A percentile compares a stretch with the other conserved stretches of the same genome.
Evolutionary conservation across 306 rosid species (phyloP).

Genomic region (Malus asiatica): DNA sequence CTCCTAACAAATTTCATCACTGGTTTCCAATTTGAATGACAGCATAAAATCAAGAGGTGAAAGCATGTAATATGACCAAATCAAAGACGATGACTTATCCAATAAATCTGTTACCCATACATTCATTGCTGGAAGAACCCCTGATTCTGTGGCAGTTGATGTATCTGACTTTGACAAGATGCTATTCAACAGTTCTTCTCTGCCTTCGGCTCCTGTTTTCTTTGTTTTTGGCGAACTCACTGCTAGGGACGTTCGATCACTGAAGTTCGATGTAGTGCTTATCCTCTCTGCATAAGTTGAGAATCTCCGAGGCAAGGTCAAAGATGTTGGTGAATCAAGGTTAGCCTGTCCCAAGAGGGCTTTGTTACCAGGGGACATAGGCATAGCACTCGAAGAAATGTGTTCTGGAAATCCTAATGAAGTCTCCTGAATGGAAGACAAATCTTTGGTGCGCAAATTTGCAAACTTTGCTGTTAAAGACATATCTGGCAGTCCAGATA

Average conservation of each 20-base stretch:
- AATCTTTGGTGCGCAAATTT: constrained; percentile 58
- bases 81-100: not conserved
- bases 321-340: constrained; percentile 53
- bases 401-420: constrained; percentile 54
- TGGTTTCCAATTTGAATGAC: not conserved
- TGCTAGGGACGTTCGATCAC: constrained; percentile 54
- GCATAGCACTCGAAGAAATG: constrained; percentile 34
- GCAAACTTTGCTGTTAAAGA: constrained; percentile 44
- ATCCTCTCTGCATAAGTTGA: constrained; percentile 93
- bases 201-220: constrained; percentile 85
- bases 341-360: constrained; percentile 52
- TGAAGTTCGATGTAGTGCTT: constrained; percentile 64
- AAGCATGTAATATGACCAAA: not conserved
- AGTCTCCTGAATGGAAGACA: constrained; percentile 58
- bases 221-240: constrained; percentile 82
- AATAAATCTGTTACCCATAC: constrained; percentile 41
- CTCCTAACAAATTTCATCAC: not conserved
- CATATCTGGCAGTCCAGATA: constrained; percentile 68
- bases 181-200: constrained; percentile 73
- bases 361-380: constrained; percentile 56
- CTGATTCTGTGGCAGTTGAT: constrained; percentile 41
- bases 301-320: constrained; percentile 53
- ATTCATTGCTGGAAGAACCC: constrained; percentile 44
- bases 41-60: not conserved
- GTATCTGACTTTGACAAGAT: constrained; percentile 57